phyloP scores from a whole-genome alignment of 1,284 basidiomycete species.

The Fomes fomentarius region DNA sequence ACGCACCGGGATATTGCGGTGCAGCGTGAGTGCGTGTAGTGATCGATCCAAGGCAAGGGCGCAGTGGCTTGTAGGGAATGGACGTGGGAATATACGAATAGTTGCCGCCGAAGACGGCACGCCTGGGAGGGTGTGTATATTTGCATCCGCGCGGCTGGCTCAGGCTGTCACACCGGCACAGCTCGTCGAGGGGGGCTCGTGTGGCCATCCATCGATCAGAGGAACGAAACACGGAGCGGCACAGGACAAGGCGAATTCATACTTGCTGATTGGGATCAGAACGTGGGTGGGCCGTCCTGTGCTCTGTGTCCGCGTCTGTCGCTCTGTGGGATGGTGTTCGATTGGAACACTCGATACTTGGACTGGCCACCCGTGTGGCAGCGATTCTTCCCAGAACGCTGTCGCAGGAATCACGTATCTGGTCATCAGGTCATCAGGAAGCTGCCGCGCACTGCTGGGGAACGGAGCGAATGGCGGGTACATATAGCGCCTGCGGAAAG shows the following conservation, averaged over 20 bases:
- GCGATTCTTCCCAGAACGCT: neutral
- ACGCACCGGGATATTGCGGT: conserved; percentile 5
- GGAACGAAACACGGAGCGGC: conserved; percentile 1
- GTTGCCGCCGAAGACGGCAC: neutral
- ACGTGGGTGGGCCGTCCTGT: conserved; percentile 5
- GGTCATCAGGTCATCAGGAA: too few relatives aligned
- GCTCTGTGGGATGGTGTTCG: conserved; percentile 13
- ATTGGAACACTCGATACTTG: too few relatives aligned
- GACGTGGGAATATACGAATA: conserved; percentile 7
- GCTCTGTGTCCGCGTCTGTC: conserved; percentile 3
- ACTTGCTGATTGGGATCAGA: conserved; percentile 7
- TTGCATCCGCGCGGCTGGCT: conserved; percentile 4
- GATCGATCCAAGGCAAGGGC: conserved; percentile 1
- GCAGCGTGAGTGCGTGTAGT: conserved; percentile 7
- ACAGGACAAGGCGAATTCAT: conserved; percentile 1
- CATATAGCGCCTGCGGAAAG: too few relatives aligned
- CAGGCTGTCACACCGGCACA: neutral
- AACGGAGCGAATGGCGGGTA: too few relatives aligned
- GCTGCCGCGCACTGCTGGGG: neutral
- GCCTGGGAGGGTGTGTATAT: neutral
- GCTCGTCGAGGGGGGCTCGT: too few relatives aligned
- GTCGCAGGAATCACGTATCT: too few relatives aligned
- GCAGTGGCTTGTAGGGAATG: too few relatives aligned
- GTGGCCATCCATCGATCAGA: conserved; percentile 12
- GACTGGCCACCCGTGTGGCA: neutral